Conservation (phyloP, 2,329 filamentous ascomycete species). For the Tolypocladium ovalisporum region DNA sequence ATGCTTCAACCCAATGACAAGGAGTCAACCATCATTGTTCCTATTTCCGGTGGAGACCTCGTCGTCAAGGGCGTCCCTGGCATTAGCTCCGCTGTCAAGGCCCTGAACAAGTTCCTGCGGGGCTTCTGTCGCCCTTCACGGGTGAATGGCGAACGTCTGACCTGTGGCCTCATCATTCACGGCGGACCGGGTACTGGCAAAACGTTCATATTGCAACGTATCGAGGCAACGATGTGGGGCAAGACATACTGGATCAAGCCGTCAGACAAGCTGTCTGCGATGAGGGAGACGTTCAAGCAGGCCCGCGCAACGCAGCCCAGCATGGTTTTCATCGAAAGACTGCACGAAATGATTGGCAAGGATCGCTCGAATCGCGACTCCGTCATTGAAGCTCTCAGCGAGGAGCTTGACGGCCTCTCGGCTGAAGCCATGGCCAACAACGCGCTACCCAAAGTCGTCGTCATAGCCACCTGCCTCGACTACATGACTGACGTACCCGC, state of each 20-base stretch:
- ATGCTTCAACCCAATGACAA: conserved; percentile 21
- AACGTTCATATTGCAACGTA: conserved; percentile 56
- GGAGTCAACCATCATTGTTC: conserved; percentile 6
- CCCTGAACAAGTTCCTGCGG: conserved; percentile 56
- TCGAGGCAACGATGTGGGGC: conserved; percentile 60
- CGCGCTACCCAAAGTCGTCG: conserved; percentile 47
- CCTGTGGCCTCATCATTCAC: conserved; percentile 60
- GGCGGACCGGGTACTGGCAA: conserved; percentile 82
- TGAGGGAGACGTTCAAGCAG: conserved; percentile 59
- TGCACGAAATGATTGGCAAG: conserved; percentile 59
- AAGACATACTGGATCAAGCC: conserved; percentile 51
- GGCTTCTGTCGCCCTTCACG: conserved; percentile 35
- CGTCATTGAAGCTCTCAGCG: conserved; percentile 38
- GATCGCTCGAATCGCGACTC: conserved; percentile 38
- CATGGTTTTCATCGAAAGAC: conserved; percentile 67
- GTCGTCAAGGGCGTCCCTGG: conserved; percentile 53
- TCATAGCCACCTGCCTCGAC: conserved; percentile 63
- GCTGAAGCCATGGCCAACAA: conserved; percentile 22
- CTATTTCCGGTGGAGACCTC: conserved; percentile 21
- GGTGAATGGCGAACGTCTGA: conserved; percentile 19
- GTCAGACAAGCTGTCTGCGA: conserved; percentile 42
- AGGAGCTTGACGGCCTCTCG: conserved; percentile 45
- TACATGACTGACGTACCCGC: conserved; percentile 63
- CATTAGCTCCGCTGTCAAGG: conserved; percentile 49
- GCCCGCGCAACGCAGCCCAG: conserved; percentile 61